Evolutionary conservation across 2,329 filamentous ascomycete species (phyloP).

Genomic region (Geoglossum cookeanum): DNA sequence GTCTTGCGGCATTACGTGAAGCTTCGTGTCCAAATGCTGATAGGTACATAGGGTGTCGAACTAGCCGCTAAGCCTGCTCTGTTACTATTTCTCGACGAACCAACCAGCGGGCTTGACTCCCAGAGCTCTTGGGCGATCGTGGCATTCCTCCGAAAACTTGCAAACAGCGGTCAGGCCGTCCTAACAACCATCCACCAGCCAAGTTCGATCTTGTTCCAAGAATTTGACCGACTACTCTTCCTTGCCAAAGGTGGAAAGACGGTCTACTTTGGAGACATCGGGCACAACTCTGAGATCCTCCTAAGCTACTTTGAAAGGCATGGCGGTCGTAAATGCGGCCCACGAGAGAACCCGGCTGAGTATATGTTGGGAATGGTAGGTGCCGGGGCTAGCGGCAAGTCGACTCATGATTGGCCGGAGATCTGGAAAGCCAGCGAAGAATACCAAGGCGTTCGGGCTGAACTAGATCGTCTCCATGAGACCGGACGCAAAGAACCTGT

Average conservation of each 20-base stretch:
- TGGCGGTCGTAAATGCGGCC: conserved; percentile 38
- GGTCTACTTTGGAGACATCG: conserved; percentile 51
- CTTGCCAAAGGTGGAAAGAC: conserved; percentile 45
- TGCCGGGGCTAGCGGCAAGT: conserved; percentile 8
- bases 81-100: conserved; percentile 43
- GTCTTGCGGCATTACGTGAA: background rate
- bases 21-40: background rate
- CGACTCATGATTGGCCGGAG: conserved; percentile 20
- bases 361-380: conserved; percentile 44
- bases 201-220: conserved; percentile 31
- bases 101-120: conserved; percentile 40
- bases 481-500: background rate
- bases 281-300: conserved; percentile 36
- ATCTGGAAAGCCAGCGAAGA: conserved; percentile 21
- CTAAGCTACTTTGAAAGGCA: conserved; percentile 45
- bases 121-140: conserved; percentile 46
- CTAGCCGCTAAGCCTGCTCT: conserved; percentile 37
- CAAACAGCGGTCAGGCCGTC: conserved; percentile 33
- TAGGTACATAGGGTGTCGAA: conserved; percentile 27
- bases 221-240: conserved; percentile 43
- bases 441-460: conserved; percentile 16
- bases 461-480: conserved; percentile 22
- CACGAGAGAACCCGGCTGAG: conserved; percentile 53
- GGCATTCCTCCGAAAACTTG: conserved; percentile 41
- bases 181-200: conserved; percentile 38